Evolutionary conservation across 306 rosid genomes (phyloP).

Genomic region (Corylus heterophylla): DNA sequence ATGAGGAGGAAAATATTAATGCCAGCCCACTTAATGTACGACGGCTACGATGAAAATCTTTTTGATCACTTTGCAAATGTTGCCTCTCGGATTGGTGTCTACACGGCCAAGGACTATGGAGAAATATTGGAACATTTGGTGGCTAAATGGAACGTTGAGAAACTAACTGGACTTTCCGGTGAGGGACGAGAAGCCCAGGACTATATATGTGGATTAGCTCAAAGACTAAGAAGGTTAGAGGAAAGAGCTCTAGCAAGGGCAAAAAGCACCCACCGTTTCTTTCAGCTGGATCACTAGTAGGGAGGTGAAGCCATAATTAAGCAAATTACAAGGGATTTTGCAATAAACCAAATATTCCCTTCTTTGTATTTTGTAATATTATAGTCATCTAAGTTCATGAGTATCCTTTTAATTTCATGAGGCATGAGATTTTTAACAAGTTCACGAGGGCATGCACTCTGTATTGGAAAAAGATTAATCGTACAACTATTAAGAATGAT

Average conservation of each 20-base stretch:
- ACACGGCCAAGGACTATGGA: slow-evolving; percentile 77
- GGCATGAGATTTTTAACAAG: no score
- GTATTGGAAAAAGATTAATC: no score
- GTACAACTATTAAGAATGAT: no score
- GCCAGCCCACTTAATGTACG: slow-evolving; percentile 90
- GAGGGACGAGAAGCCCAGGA: slow-evolving; percentile 85
- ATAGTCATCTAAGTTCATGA: no score
- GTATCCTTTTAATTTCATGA: no score
- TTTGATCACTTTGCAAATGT: slow-evolving; percentile 67
- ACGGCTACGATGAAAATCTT: slow-evolving; percentile 63
- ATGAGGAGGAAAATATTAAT: slow-evolving; percentile 86
- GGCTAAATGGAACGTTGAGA: slow-evolving; percentile 72
- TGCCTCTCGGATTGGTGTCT: slow-evolving; percentile 77
- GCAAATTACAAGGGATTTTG: no score
- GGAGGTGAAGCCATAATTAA: slow-evolving; percentile 53
- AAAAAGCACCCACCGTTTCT: slow-evolving; percentile 38
- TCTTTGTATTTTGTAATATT: no score
- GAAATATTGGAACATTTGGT: slow-evolving; percentile 80
- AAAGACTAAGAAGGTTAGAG: slow-evolving; percentile 72
- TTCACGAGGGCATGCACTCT: no score
- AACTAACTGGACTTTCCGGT: slow-evolving; percentile 64
- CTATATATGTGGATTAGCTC: slow-evolving; percentile 65
- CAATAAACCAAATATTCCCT: no score
- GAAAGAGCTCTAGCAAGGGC: slow-evolving; percentile 72
- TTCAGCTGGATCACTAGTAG: slow-evolving; percentile 81